Evolutionary conservation across 805 yeast genomes (phyloP), one percentile per base, ranked within the genome.

Genomic region (Debaryomyces castellii): DNA sequence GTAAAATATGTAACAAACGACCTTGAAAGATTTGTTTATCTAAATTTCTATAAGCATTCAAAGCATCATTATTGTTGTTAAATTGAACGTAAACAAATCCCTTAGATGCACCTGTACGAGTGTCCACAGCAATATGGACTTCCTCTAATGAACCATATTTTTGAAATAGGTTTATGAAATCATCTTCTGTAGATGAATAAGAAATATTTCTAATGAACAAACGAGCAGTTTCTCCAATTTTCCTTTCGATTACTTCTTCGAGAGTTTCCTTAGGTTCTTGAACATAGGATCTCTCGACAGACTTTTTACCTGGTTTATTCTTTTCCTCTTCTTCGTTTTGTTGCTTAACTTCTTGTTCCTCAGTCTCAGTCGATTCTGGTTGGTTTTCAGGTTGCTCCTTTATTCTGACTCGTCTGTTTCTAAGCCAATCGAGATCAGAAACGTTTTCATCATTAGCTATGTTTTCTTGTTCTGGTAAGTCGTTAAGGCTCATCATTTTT

Each of bases 1-100:
- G 91, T 44, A 94, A 68, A 48, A 94, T 85, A 65, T 94, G 99
- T 41, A 94, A 67, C 42, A 94, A 74, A 55, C 99, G 81, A 42
- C 99, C 99, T 68, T 94, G 98, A 73, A 88, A 92, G 61, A 88
- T 85, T 58, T 87, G 86, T 58, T 89, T 90, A 64, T 94, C 99
- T 41, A 91, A 71, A 11, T 75, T 78, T 28, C 76, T 64, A 61
- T 74, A 91, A 0, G 98, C 98, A 23, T 67, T 60, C 1, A 85
- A 81, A 0, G 99, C 99, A 59, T 85, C 84, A 8, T 78, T 77
- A 8, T 85, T 74, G 50, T 80, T 73, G n/a, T 64, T 68, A 59
- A 86, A 94, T 60, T 84, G 82, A 10, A 90, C 76, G 58, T 91
- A 91, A 0, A 94, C 96, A 64, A 89, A 89, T 0, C 99, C 99